These are phyloP conservation scores for Heliophila coronopifolia DNA, from an alignment of 441 rosid species.

Conservation along the genomic window DNA sequence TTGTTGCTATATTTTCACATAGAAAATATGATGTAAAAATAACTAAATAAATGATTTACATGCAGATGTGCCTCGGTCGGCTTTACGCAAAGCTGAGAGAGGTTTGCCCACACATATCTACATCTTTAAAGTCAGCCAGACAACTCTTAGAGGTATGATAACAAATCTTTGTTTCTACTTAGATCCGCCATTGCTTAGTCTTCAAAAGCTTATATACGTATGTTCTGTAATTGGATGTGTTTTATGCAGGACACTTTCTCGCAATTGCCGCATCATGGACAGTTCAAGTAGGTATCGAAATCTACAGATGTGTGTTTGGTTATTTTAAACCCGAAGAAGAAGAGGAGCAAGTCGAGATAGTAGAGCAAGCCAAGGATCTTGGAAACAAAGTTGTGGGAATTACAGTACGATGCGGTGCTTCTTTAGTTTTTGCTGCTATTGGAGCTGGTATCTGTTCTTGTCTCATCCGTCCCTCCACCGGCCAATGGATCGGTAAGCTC, in stretches of 20 bases:
- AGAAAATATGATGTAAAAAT: no score
- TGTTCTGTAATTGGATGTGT: slow-evolving; percentile 3
- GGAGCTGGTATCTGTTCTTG: slow-evolving; percentile 84
- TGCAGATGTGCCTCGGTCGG: slow-evolving; percentile 77
- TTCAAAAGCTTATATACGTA: neutral
- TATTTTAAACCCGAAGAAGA: slow-evolving; percentile 21
- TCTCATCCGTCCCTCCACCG: slow-evolving; percentile 64
- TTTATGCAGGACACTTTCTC: slow-evolving; percentile 66
- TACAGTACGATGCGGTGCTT: slow-evolving; percentile 67
- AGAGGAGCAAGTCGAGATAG: slow-evolving; percentile 23
- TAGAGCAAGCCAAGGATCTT: slow-evolving; percentile 49
- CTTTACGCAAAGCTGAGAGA: slow-evolving; percentile 71
- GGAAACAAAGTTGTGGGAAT: slow-evolving; percentile 58
- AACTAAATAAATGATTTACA: neutral
- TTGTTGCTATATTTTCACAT: no score
- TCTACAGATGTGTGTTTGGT: slow-evolving; percentile 42
- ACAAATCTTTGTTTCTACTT: neutral
- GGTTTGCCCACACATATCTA: slow-evolving; percentile 59
- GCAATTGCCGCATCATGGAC: slow-evolving; percentile 84
- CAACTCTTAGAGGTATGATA: slow-evolving; percentile 76
- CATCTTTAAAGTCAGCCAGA: slow-evolving; percentile 60
- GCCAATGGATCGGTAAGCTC: slow-evolving; percentile 88
- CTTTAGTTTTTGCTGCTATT: slow-evolving; percentile 68
- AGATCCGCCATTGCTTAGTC: neutral
- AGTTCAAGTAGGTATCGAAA: slow-evolving; percentile 79